Base-by-base conservation (phyloP, 805 yeast species). In the Wickerhamiella domercqiae region DNA sequence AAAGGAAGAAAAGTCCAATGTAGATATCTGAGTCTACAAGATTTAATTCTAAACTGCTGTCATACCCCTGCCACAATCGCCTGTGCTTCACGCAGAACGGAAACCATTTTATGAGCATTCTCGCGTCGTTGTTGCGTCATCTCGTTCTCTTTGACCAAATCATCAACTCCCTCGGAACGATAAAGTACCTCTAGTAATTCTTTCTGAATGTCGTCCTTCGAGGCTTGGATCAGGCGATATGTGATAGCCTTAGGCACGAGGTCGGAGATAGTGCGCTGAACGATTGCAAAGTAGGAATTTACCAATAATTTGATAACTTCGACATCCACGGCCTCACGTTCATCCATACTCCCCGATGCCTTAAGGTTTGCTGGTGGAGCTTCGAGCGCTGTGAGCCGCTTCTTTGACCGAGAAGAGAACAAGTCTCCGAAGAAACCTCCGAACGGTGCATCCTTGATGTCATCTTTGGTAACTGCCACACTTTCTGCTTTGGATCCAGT, bases 361-460 rank as follows among this genome's bases (percentile, higher is more conserved):
- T 83, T 76, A 55, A 87, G 71, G 3, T 81, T 84, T 21, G 93
- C 73, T 28, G 98, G 98, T 34, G 98, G 98, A 3, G 96, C 83
- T 59, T 87, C 97, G 82, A 87, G 78, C 9, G 83, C 76, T 21
- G 90, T 95, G 47, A 86, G 67, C 58, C 93, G 76, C 70, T 84
- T 84, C 63, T 83, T 87, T 60, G 82, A 83, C 60, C 87, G 84
- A 3, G 93, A 75, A 9, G 93, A 73, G 61, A 90, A 87, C 55
- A 90, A 81, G 3, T 94, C 94, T 37, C 96, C 94, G 56, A 90
- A 90, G 62, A 87, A 90, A 2, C 96, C 94, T 37, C 75, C 71
- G 26, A 65, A 47, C 37, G 66, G 66, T 41, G 79, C 78, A 21
- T 67, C 71, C 25, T 51, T 43, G 34, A 52, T 52, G 20, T 49